Conservation (phyloP, 495 filamentous ascomycete species). For the Durotheca rogersii region DNA sequence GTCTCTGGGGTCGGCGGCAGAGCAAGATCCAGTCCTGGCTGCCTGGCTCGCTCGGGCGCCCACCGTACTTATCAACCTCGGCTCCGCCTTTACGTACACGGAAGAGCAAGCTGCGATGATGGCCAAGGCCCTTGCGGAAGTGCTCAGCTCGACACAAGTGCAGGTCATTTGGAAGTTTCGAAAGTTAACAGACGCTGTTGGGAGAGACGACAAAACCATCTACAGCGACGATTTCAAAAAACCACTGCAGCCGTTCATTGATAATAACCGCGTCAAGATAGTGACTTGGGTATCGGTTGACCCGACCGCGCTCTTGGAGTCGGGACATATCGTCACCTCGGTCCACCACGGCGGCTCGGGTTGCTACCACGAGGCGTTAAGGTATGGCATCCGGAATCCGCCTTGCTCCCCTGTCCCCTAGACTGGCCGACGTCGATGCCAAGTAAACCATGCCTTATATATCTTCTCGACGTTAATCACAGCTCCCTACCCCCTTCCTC, state of each 20-base stretch:
- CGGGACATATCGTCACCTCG: conserved; percentile 47
- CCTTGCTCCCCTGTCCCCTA: neutral
- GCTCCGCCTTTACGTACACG: conserved; percentile 39
- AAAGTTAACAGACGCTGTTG: conserved; percentile 12
- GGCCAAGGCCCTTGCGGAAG: conserved; percentile 40
- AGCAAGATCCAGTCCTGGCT: conserved; percentile 44
- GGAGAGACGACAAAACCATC: neutral
- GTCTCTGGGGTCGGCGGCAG: conserved; percentile 35
- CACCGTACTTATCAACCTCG: conserved; percentile 54
- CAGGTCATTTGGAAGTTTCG: conserved; percentile 55
- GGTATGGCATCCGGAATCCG: conserved; percentile 37
- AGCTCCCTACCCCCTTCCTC: no score
- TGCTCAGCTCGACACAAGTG: conserved; percentile 37
- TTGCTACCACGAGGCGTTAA: conserved; percentile 55
- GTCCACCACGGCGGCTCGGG: conserved; percentile 57
- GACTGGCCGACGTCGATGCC: no score
- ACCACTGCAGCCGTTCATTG: conserved; percentile 19
- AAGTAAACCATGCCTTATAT: no score
- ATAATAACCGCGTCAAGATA: conserved; percentile 38
- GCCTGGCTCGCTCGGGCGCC: conserved; percentile 47
- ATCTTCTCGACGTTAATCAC: no score
- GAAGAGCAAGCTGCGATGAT: conserved; percentile 38
- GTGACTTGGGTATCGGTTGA: conserved; percentile 50
- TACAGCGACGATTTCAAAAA: conserved; percentile 32
- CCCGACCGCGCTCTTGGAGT: conserved; percentile 48